A percentile compares a stretch with the other conserved stretches of the same genome.
Conservation (phyloP, 2,329 filamentous ascomycete genomes). For the Alternaria sp. region DNA sequence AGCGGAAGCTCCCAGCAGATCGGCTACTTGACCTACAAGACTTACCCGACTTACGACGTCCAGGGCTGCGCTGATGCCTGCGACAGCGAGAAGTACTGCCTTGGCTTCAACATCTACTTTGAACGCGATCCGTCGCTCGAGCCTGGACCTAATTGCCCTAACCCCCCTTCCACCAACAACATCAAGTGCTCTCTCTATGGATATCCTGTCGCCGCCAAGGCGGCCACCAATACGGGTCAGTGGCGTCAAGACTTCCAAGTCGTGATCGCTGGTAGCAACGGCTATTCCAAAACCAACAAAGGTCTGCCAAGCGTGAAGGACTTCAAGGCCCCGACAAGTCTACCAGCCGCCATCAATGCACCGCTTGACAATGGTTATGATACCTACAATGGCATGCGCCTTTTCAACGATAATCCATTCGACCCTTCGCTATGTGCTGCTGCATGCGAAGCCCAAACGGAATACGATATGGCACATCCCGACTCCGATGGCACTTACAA, state of each 20-base stretch:
- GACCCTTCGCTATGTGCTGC: constrained; percentile 43
- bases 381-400: constrained; percentile 40
- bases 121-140: constrained; percentile 36
- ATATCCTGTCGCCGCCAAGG: constrained; percentile 28
- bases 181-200: constrained; percentile 41
- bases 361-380: constrained; percentile 27
- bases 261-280: constrained; percentile 39
- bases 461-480: constrained; percentile 43
- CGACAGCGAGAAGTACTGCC: constrained; percentile 33
- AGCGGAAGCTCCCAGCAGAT: constrained; percentile 32
- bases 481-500: constrained; percentile 38
- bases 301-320: constrained; percentile 7
- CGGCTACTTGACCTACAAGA: constrained; percentile 41
- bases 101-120: constrained; percentile 42
- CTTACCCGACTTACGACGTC: constrained; percentile 28
- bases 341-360: constrained; percentile 39
- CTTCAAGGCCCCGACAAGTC: constrained; percentile 31
- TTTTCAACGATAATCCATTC: constrained; percentile 41
- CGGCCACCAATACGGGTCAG: constrained; percentile 36
- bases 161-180: constrained; percentile 36
- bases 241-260: constrained; percentile 36
- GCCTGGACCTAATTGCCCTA: constrained; percentile 23
- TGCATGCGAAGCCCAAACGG: constrained; percentile 49
- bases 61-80: constrained; percentile 30
- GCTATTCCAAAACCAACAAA: constrained; percentile 34